phyloP scores from a whole-genome alignment of 2,329 filamentous ascomycete species.

The Cladosporium velox region DNA sequence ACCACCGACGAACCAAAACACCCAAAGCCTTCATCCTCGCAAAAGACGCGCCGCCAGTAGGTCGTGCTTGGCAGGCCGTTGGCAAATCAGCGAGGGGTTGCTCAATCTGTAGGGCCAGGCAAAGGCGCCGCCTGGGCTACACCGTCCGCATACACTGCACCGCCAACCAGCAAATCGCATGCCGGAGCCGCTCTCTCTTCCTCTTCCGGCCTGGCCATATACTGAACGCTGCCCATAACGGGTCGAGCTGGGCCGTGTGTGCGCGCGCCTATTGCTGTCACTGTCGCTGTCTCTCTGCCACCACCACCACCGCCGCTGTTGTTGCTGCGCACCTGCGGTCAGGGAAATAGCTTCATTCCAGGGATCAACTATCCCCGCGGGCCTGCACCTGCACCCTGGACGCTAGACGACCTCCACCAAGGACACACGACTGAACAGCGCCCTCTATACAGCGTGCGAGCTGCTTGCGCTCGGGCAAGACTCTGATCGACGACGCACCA shows the following conservation, averaged over 20 bases:
- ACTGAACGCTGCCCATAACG: constrained; percentile 16
- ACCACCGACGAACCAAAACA: background rate
- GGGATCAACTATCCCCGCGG: constrained; percentile 12
- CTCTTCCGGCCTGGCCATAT: constrained; percentile 17
- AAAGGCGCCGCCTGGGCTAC: constrained; percentile 14
- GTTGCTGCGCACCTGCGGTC: constrained; percentile 15
- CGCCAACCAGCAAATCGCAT: constrained; percentile 15
- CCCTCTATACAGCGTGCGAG: constrained; percentile 5
- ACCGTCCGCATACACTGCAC: constrained; percentile 17
- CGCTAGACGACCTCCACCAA: constrained; percentile 2
- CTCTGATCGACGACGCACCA: background rate
- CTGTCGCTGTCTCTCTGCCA: background rate
- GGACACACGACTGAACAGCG: background rate
- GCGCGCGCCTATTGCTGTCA: constrained; percentile 2
- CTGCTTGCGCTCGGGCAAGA: constrained; percentile 7
- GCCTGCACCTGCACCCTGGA: constrained; percentile 4
- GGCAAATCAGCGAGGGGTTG: constrained; percentile 2
- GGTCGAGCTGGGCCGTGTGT: constrained; percentile 15
- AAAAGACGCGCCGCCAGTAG: background rate
- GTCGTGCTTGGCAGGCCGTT: constrained; percentile 6
- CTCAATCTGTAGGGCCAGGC: constrained; percentile 1
- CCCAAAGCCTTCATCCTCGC: background rate
- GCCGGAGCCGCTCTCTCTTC: constrained; percentile 3
- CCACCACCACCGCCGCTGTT: background rate
- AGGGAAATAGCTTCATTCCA: constrained; percentile 19